phyloP scores from a whole-genome alignment of 768 basidiomycete species.

The Nevesoporus exiguus region DNA sequence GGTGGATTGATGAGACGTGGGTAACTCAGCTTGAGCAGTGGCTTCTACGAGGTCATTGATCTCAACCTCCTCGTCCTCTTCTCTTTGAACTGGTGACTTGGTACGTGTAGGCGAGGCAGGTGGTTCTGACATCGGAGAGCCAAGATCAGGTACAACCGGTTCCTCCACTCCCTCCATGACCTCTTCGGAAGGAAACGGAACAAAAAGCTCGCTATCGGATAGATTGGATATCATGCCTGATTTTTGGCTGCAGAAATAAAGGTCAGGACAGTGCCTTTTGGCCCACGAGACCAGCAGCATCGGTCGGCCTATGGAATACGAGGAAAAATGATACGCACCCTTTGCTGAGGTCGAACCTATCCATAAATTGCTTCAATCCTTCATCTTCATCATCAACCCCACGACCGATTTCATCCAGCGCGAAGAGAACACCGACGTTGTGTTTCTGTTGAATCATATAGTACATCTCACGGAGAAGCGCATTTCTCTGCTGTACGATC shows the following conservation, averaged over 20 bases:
- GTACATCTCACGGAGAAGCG: constrained; percentile 68
- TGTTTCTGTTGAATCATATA: constrained; percentile 56
- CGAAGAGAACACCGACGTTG: constrained; percentile 39
- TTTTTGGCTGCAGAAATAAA: constrained; percentile 33
- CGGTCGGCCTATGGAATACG: neutral
- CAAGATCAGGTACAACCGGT: constrained; percentile 18
- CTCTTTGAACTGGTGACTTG: constrained; percentile 22
- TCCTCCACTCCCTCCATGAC: constrained; percentile 11
- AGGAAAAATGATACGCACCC: constrained; percentile 37
- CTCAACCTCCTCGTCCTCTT: constrained; percentile 27
- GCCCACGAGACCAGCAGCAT: constrained; percentile 1
- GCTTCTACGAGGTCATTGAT: constrained; percentile 13
- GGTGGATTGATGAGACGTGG: constrained; percentile 13
- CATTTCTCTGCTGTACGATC: constrained; percentile 65
- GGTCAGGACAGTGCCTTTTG: constrained; percentile 7
- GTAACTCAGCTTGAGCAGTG: constrained; percentile 12
- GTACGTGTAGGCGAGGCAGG: constrained; percentile 26
- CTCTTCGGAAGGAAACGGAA: constrained; percentile 16
- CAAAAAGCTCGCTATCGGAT: constrained; percentile 29
- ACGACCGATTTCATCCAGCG: constrained; percentile 36
- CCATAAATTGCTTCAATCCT: constrained; percentile 47
- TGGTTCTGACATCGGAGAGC: constrained; percentile 34
- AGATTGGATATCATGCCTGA: constrained; percentile 41
- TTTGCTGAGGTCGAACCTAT: constrained; percentile 51
- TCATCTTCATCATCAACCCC: constrained; percentile 34